These are phyloP conservation scores for Mycena amicta DNA, from an alignment of 768 basidiomycete genomes.

Conservation along the genomic window DNA sequence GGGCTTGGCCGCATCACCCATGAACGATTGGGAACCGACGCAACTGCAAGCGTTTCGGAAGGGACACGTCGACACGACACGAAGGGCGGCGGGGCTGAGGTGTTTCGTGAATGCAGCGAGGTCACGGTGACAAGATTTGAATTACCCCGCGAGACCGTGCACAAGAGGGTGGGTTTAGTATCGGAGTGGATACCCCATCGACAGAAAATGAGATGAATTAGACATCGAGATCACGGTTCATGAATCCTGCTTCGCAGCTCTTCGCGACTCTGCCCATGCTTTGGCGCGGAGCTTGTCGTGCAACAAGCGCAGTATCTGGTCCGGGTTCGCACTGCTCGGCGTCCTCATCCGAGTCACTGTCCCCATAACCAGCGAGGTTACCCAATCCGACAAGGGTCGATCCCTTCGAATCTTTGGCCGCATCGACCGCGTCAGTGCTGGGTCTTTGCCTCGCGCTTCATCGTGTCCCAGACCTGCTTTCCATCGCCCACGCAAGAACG, in stretches of 20 bases:
- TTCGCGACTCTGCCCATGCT: conserved; percentile 59
- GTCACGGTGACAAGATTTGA: too few relatives aligned
- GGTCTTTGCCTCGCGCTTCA: conserved; percentile 46
- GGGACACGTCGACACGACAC: too few relatives aligned
- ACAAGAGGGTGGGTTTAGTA: too few relatives aligned
- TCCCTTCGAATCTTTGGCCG: conserved; percentile 28
- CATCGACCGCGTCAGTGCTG: conserved; percentile 32
- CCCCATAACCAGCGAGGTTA: conserved; percentile 61
- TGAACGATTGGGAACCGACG: too few relatives aligned
- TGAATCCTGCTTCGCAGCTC: conserved; percentile 25
- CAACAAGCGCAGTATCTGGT: conserved; percentile 16
- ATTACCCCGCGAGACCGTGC: too few relatives aligned
- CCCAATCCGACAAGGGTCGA: conserved; percentile 39
- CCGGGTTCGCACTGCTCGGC: conserved; percentile 29
- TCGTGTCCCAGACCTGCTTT: conserved; percentile 58
- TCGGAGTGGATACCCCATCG: too few relatives aligned
- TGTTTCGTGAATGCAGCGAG: too few relatives aligned
- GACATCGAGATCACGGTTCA: too few relatives aligned
- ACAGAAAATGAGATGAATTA: too few relatives aligned
- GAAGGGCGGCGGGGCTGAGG: too few relatives aligned
- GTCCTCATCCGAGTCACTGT: conserved; percentile 49
- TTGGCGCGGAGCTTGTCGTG: conserved; percentile 48
- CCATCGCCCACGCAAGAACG: conserved; percentile 82
- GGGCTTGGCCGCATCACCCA: too few relatives aligned
- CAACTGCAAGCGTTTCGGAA: too few relatives aligned